These are phyloP conservation scores for Aspergillus baeticus DNA, from an alignment of 495 filamentous ascomycete genomes.

Conservation along the genomic window DNA sequence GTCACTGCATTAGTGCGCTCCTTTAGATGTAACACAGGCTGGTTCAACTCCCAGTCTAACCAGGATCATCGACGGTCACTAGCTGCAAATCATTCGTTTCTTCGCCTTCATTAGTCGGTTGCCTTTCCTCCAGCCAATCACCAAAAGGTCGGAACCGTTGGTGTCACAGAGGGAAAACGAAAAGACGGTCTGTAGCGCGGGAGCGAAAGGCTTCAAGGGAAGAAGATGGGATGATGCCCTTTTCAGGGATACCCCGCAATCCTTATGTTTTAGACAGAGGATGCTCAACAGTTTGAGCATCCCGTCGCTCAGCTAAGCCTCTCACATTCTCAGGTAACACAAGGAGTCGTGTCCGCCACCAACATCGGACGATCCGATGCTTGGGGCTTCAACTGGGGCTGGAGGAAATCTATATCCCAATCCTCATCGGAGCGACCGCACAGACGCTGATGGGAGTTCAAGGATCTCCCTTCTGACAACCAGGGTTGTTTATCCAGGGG, in stretches of 20 bases:
- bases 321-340: background rate
- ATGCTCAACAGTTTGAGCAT: background rate
- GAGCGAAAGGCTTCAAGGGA: background rate
- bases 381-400: slow-evolving; percentile 1
- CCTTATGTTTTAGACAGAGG: background rate
- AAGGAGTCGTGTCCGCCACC: background rate
- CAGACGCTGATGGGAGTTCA: background rate
- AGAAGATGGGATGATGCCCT: background rate
- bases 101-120: slow-evolving; percentile 12
- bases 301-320: slow-evolving; percentile 6
- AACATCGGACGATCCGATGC: background rate
- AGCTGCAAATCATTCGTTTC: slow-evolving; percentile 17
- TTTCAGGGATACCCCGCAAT: slow-evolving; percentile 12
- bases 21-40: slow-evolving; percentile 10
- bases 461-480: background rate
- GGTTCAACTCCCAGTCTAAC: background rate
- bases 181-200: slow-evolving; percentile 1
- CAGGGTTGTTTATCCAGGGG: no score
- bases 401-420: background rate
- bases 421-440: background rate
- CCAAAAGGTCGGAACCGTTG: slow-evolving; percentile 11
- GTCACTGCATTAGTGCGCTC: slow-evolving; percentile 2
- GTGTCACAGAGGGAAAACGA: background rate
- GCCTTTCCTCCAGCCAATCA: slow-evolving; percentile 8
- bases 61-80: slow-evolving; percentile 5